Evolutionary conservation across 257 asterid genomes (phyloP).

Genomic region (Coffea canephora): DNA sequence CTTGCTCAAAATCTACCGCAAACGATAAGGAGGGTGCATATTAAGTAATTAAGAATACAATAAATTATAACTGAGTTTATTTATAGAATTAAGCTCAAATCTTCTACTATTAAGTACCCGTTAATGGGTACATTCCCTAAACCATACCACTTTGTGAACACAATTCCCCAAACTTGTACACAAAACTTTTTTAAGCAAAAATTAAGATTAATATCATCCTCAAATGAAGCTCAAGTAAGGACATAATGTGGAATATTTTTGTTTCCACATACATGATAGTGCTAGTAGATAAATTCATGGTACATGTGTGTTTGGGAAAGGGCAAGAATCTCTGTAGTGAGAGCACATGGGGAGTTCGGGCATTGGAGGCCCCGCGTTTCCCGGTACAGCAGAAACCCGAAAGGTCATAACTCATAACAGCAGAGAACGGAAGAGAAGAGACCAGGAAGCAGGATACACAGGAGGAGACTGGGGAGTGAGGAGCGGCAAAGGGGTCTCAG

Average conservation of each 20-base stretch:
- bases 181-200: background rate
- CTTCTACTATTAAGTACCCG: background rate
- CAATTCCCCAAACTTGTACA: background rate
- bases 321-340: constrained; percentile 8
- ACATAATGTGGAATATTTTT: background rate
- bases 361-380: constrained; percentile 65
- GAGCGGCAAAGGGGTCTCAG: background rate
- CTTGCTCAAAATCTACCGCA: no score
- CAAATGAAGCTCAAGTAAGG: background rate
- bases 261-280: background rate
- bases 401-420: constrained; percentile 21
- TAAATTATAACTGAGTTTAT: no score
- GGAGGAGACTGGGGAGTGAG: constrained; percentile 14
- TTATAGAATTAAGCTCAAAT: background rate
- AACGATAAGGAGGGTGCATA: no score
- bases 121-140: background rate
- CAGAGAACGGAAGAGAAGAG: background rate
- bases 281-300: background rate
- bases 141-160: background rate
- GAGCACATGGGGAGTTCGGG: constrained; percentile 40
- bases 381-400: constrained; percentile 39
- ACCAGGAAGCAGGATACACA: background rate
- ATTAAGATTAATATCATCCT: background rate
- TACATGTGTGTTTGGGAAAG: background rate
- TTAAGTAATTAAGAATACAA: no score